Evolutionary conservation across 768 basidiomycete species (phyloP), one percentile per base, ranked within the genome.

Genomic region (Leccinum rimulosum): DNA sequence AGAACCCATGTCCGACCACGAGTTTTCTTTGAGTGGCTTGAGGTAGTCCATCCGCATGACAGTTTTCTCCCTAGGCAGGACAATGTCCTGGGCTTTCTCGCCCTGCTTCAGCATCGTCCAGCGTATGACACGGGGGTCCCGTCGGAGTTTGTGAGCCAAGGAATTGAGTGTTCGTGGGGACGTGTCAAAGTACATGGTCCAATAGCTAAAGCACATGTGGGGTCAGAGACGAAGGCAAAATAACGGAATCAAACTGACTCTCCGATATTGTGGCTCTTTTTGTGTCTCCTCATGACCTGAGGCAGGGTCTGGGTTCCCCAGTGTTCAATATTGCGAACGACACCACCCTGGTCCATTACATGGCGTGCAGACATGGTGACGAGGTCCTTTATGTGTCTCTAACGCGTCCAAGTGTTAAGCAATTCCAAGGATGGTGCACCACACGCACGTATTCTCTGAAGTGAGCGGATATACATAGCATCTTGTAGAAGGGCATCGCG

Each of bases 151-250:
- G 9, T 76, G 73, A 64, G 85, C 84, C n/a, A 96, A 77, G 1
- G 81, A 76, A 6, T 78, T 76, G 52, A 95, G 77, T 0, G 84
- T 86, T 40, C 78, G 77, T 11, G 93, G 93, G 9, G 89, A 88
- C 4, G 91, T 84, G 77, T 96, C 94, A 71, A 95, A 96, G 69
- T 92, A 84, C 78, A 96, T 83, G 4, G 89, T 87, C 92, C 92
- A 95, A 71, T 94, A 94, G 66, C 93, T 95, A 65, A 65, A 50
- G 3, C 19, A 12, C 22, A 22, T 22, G 22, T 22, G 22, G 22
- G 19, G 58, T 71, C 27, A 63, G 61, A n/a, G 27, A 51, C 0
- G 33, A 25, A 45, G 15, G 54, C 7, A 31, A 17, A 10, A 28
- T 6, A 43, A 17, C 10, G 6, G 33, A n/a, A 55, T 5, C 1